Evolutionary conservation across 441 rosid species (phyloP).

Genomic region (Euphorbia celastroides): DNA sequence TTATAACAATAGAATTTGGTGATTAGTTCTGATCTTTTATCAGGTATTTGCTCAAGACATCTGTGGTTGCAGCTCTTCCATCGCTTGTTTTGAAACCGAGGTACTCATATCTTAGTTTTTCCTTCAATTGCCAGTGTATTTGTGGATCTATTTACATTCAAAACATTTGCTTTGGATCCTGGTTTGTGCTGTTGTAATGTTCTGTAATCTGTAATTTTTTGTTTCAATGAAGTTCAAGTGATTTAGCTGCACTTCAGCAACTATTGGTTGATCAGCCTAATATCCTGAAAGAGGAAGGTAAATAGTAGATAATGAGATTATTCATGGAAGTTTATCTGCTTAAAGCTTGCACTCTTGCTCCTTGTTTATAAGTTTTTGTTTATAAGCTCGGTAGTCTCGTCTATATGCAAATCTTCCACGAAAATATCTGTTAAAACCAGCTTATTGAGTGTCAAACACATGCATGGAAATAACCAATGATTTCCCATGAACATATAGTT

Average conservation of each 20-base stretch:
- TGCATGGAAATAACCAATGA: neutral
- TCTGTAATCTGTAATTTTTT: neutral
- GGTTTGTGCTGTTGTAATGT: neutral
- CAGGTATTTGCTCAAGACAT: slow-evolving; percentile 64
- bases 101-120: neutral
- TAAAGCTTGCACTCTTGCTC: neutral
- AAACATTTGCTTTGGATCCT: neutral
- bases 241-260: slow-evolving; percentile 54
- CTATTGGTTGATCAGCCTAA: slow-evolving; percentile 78
- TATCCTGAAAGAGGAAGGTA: slow-evolving; percentile 67
- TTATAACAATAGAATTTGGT: neutral
- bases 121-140: neutral
- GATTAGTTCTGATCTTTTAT: slow-evolving; percentile 3
- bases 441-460: no score
- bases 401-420: neutral
- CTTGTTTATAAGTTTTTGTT: neutral
- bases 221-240: slow-evolving; percentile 40
- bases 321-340: neutral
- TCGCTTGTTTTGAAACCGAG: slow-evolving; percentile 46
- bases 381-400: neutral
- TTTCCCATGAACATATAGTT: no score
- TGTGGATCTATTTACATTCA: neutral
- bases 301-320: neutral
- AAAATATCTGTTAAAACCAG: neutral
- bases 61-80: slow-evolving; percentile 68